Base-by-base conservation (phyloP, 129 eudicot genomes). In the Erigeron canadensis region DNA sequence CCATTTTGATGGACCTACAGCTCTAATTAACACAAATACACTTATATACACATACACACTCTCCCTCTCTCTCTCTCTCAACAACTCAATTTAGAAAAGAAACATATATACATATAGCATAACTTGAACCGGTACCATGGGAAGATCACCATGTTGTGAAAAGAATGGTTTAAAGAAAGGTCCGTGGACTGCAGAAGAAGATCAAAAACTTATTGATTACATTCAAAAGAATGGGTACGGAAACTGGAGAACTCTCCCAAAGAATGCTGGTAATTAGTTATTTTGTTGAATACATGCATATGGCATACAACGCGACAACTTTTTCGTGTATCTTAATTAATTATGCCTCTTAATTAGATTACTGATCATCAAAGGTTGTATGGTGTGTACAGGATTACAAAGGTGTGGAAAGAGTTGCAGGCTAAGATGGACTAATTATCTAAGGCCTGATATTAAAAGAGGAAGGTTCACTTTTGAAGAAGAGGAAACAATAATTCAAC, bases 341-440 rank as follows among this genome's bases (percentile, higher is more conserved):
- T n/a, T n/a, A n/a, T n/a, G 15, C 28, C 6, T 44, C 7, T 38
- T n/a, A n/a, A n/a, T n/a, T n/a, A 48, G 8, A 46, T 39, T 1
- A 7, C 42, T 66, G 17, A 66, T 64, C 37, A 2, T 63, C 8
- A 63, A 18, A 2, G n/a, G 58, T 66, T 45, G 63, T 12, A 28
- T 59, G 40, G 8, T 60, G 61, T 34, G 28, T n/a, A n/a, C 54
- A 92, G 98, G 96, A 34, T 84, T 92, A 61, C 87, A 83, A 38
- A 86, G 98, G 59, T 92, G 98, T 73, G 98, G 98, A 69, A 92
- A 92, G 80, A 92, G 98, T 44, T 92, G 98, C 59, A 79, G 98
- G 22, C 84, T 92, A 56, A 81, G 98, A 21, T 92, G 98, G 98
- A 92, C 95, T 0, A 92, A 92, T 72, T 91, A 88, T 79, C 70